These are phyloP conservation scores for Penicillium sumatraense DNA, from an alignment of 2,329 filamentous ascomycete species.

Conservation along the genomic window DNA sequence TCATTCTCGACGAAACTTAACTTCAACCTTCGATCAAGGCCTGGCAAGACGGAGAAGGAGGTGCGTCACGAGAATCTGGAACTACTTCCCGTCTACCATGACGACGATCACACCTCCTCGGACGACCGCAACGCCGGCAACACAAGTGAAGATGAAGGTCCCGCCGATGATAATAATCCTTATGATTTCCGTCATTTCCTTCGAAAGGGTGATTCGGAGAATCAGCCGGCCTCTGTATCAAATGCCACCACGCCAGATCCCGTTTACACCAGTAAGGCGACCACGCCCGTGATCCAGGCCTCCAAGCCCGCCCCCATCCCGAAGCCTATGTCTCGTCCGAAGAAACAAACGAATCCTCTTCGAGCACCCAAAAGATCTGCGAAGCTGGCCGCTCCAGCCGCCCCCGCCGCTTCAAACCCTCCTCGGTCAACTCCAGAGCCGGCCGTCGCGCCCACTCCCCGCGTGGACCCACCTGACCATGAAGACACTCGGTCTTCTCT, in stretches of 20 bases:
- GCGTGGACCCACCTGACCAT: slow-evolving; percentile 29
- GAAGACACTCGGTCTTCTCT: slow-evolving; percentile 34
- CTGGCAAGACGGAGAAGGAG: slow-evolving; percentile 67
- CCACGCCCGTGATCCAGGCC: slow-evolving; percentile 40
- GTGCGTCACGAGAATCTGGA: slow-evolving; percentile 72
- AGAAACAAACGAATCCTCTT: slow-evolving; percentile 39
- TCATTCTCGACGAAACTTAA: slow-evolving; percentile 79
- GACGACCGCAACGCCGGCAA: slow-evolving; percentile 38
- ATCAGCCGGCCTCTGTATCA: slow-evolving; percentile 40
- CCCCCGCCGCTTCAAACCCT: slow-evolving; percentile 11
- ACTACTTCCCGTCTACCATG: slow-evolving; percentile 30
- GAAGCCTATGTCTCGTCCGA: slow-evolving; percentile 33
- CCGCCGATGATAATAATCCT: slow-evolving; percentile 50
- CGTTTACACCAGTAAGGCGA: slow-evolving; percentile 33
- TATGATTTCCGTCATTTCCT: slow-evolving; percentile 57
- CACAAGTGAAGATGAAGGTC: slow-evolving; percentile 45
- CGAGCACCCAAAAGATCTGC: slow-evolving; percentile 30
- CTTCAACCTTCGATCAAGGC: slow-evolving; percentile 79
- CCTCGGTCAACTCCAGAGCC: slow-evolving; percentile 23
- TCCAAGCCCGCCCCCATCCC: slow-evolving; percentile 26
- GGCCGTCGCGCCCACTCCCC: slow-evolving; percentile 26
- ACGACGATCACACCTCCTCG: slow-evolving; percentile 39
- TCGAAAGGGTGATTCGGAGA: slow-evolving; percentile 43
- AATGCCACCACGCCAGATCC: slow-evolving; percentile 43
- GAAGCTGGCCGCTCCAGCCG: slow-evolving; percentile 16